Evolutionary conservation across 179 eudicot species (phyloP).

Genomic region (Beta corolliflora): DNA sequence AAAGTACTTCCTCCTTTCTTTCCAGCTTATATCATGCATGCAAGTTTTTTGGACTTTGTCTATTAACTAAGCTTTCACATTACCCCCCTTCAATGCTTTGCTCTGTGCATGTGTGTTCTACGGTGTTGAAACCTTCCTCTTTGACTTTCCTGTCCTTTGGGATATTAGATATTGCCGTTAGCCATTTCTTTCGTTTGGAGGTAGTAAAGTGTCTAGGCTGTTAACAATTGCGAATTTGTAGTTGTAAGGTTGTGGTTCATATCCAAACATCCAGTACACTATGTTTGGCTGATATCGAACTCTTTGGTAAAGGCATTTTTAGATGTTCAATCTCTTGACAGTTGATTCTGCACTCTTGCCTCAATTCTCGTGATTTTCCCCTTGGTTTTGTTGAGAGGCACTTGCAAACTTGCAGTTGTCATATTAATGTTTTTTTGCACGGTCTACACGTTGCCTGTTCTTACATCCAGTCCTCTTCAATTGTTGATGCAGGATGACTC

Average conservation of each 20-base stretch:
- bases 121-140: neutral
- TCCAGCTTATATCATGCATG: neutral
- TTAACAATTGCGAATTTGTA: neutral
- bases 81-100: neutral
- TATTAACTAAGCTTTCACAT: neutral
- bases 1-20: neutral
- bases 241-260: neutral
- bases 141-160: neutral
- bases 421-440: neutral
- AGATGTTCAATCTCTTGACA: neutral
- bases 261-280: neutral
- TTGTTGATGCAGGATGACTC: constrained; percentile 39
- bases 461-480: neutral
- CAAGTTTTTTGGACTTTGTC: neutral
- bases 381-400: neutral
- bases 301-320: neutral
- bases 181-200: neutral
- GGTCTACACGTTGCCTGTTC: neutral
- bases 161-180: neutral
- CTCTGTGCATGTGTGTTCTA: neutral
- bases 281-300: neutral
- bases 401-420: neutral
- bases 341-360: neutral
- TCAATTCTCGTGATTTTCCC: neutral
- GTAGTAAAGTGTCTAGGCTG: neutral